A percentile compares a stretch with the other conserved stretches of the same genome.
Evolutionary conservation across 495 filamentous ascomycete genomes (phyloP).

Genomic region (Bacidia gigantensis): DNA sequence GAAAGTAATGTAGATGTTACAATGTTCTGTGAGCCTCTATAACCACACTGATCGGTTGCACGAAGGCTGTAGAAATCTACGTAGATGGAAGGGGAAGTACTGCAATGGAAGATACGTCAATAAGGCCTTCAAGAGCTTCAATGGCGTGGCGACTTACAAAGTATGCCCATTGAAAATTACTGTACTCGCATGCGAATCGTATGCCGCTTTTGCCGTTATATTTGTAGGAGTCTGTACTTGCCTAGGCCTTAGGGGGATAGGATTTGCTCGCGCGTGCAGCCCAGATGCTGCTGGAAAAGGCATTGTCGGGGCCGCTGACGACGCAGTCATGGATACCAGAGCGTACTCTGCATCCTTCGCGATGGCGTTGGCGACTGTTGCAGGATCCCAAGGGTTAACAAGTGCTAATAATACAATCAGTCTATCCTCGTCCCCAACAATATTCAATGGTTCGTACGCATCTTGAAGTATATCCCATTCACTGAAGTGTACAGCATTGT

Average conservation of each 20-base stretch:
- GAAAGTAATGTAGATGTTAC: conserved; percentile 3
- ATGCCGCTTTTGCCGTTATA: neutral
- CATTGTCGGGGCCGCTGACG: neutral
- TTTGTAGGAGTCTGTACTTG: neutral
- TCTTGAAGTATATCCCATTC: conserved; percentile 9
- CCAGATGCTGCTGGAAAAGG: neutral
- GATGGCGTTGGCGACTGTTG: neutral
- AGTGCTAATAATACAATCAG: neutral
- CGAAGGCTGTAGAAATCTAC: conserved; percentile 12
- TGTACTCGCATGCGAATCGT: conserved; percentile 1
- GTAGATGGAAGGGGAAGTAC: conserved; percentile 7
- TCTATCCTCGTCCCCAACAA: neutral
- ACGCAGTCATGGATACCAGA: neutral
- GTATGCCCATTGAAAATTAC: conserved; percentile 3
- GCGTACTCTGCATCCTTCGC: neutral
- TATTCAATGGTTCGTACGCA: neutral
- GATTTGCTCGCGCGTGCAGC: neutral
- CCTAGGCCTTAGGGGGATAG: neutral
- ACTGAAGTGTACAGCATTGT: conserved; percentile 8
- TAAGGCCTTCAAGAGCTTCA: neutral
- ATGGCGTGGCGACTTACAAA: neutral
- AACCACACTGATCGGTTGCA: conserved; percentile 6
- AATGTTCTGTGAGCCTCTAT: neutral
- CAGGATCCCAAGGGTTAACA: neutral
- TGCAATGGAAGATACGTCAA: neutral